phyloP scores from a whole-genome alignment of 345 rosid genomes.

The Syzygium grande region DNA sequence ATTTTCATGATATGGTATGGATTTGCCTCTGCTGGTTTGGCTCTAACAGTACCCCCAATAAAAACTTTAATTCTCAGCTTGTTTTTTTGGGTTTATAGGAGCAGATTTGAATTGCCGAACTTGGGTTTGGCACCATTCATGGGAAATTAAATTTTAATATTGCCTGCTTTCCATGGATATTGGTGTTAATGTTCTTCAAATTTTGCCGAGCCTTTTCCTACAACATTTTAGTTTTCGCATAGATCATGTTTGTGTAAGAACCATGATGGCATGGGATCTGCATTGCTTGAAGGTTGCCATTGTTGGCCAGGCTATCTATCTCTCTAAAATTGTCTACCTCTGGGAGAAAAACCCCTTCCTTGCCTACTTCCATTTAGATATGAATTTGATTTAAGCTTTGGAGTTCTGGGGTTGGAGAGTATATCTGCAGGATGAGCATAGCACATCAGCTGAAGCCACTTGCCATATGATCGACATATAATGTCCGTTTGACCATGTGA shows the following conservation, averaged over 20 bases:
- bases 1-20: background rate
- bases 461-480: conserved; percentile 65
- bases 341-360: background rate
- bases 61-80: background rate
- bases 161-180: background rate
- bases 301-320: background rate
- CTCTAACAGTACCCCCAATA: background rate
- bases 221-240: background rate
- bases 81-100: background rate
- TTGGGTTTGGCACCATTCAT: background rate
- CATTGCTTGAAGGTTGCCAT: background rate
- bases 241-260: background rate
- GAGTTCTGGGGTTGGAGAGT: conserved; percentile 74
- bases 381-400: background rate
- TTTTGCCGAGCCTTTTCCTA: background rate
- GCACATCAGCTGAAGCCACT: conserved; percentile 56
- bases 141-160: background rate
- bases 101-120: background rate
- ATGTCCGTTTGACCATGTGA: background rate
- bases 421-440: conserved; percentile 70
- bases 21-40: background rate
- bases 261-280: background rate
- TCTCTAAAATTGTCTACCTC: background rate
- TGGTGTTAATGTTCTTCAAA: background rate
- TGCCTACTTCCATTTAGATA: background rate